Evolutionary conservation across 2,329 filamentous ascomycete genomes (phyloP).

Genomic region (Hawksworthiomyces lignivorus): DNA sequence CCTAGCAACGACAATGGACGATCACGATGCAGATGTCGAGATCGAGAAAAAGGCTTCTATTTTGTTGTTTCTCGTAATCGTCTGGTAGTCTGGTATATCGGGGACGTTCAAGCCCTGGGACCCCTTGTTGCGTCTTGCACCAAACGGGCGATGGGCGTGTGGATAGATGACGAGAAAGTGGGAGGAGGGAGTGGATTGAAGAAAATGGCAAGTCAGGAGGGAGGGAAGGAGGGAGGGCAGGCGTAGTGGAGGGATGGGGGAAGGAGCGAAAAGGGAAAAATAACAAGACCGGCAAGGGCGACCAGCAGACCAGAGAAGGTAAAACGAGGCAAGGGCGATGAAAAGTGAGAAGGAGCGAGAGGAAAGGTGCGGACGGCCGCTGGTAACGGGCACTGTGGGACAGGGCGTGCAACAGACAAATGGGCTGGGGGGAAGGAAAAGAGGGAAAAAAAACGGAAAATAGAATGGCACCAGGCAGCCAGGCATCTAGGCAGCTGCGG

Average conservation of each 20-base stretch:
- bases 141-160: constrained; percentile 14
- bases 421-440: no score
- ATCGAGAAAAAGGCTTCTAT: background rate
- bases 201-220: constrained; percentile 12
- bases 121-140: constrained; percentile 12
- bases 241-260: constrained; percentile 14
- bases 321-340: background rate
- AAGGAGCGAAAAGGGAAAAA: background rate
- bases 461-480: no score
- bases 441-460: constrained; percentile 1
- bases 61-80: constrained; percentile 1
- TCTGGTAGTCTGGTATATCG: no score
- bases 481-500: constrained; percentile 2
- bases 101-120: constrained; percentile 4
- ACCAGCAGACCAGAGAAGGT: background rate
- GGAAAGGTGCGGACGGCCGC: background rate
- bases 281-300: no score
- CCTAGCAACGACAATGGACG: background rate
- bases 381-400: constrained; percentile 1
- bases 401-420: background rate
- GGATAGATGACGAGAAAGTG: constrained; percentile 16
- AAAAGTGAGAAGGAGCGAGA: background rate
- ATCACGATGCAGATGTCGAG: no score
- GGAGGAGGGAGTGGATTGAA: constrained; percentile 16
- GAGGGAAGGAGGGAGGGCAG: constrained; percentile 13